phyloP scores from a whole-genome alignment of 768 basidiomycete genomes.

The Chalciporus chontae region DNA sequence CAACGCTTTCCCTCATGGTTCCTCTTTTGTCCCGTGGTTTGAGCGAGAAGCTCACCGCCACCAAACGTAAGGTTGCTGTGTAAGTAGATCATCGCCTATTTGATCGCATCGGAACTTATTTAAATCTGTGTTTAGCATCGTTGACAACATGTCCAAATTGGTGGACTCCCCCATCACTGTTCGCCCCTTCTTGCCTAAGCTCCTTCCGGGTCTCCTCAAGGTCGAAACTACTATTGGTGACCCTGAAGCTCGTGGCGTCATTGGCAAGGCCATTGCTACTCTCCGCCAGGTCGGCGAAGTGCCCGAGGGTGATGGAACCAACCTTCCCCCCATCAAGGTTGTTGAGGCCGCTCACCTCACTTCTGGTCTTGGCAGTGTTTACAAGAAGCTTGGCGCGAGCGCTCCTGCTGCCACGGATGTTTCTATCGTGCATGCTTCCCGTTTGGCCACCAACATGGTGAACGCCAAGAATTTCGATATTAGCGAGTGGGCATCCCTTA shows the following conservation, averaged over 20 bases:
- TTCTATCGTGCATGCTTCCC: conserved; percentile 65
- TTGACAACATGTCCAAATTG: conserved; percentile 98
- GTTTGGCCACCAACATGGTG: conserved; percentile 82
- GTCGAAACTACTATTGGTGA: conserved; percentile 93
- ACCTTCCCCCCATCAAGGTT: conserved; percentile 82
- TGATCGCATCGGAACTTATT: conserved; percentile 17
- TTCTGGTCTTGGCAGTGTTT: conserved; percentile 65
- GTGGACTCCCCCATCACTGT: conserved; percentile 94
- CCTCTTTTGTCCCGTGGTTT: conserved; percentile 93
- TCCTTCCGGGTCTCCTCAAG: conserved; percentile 94
- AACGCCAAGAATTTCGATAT: conserved; percentile 91
- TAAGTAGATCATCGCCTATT: conserved; percentile 38
- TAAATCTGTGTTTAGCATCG: conserved; percentile 54
- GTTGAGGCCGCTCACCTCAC: conserved; percentile 67
- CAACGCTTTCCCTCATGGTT: conserved; percentile 97
- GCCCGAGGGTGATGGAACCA: conserved; percentile 80
- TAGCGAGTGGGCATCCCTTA: conserved; percentile 80
- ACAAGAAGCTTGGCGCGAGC: conserved; percentile 77
- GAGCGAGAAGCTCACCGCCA: conserved; percentile 90
- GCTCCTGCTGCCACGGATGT: conserved; percentile 56
- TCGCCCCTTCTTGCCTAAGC: conserved; percentile 94
- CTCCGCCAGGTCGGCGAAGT: conserved; percentile 95
- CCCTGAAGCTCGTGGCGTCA: conserved; percentile 94
- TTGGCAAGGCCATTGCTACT: conserved; percentile 89
- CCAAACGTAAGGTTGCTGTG: conserved; percentile 97